These are phyloP conservation scores for Clarireedia paspali DNA, from an alignment of 2,329 filamentous ascomycete species.

Conservation along the genomic window DNA sequence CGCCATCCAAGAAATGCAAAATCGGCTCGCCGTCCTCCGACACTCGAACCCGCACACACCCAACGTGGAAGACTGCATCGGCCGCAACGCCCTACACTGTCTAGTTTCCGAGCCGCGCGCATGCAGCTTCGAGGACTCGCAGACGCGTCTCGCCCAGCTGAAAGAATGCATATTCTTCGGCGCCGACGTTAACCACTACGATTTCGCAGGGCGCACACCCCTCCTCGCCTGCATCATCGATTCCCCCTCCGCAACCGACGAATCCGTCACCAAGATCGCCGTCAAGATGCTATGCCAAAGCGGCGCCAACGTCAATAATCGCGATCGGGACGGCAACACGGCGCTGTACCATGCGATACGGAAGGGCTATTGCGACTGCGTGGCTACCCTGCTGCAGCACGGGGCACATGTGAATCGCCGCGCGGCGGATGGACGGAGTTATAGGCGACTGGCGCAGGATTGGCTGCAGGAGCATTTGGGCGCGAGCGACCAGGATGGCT, in stretches of 20 bases:
- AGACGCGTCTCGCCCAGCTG: not conserved
- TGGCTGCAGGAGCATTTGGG: not conserved
- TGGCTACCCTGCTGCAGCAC: constrained; percentile 1
- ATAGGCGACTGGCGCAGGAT: not conserved
- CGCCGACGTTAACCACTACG: constrained; percentile 6
- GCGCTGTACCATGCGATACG: constrained; percentile 3
- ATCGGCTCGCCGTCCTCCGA: not conserved
- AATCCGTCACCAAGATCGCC: not conserved
- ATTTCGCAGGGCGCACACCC: constrained; percentile 1
- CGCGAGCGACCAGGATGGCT: not conserved
- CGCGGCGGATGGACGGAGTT: not conserved
- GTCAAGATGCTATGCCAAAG: not conserved
- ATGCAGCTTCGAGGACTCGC: not conserved
- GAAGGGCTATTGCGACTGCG: constrained; percentile 6
- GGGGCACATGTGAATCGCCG: constrained; percentile 2
- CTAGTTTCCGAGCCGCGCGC: not conserved
- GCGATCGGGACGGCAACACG: constrained; percentile 1
- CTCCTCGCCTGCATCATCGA: constrained; percentile 3
- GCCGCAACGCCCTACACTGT: not conserved
- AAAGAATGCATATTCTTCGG: not conserved
- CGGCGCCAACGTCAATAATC: not conserved
- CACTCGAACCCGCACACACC: not conserved
- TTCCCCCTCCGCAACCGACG: not conserved
- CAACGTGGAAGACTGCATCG: not conserved
- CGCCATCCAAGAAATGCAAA: not conserved